Base-by-base conservation (phyloP, 192 early-diverging fungal genomes). In the Backusella morwellensis region DNA sequence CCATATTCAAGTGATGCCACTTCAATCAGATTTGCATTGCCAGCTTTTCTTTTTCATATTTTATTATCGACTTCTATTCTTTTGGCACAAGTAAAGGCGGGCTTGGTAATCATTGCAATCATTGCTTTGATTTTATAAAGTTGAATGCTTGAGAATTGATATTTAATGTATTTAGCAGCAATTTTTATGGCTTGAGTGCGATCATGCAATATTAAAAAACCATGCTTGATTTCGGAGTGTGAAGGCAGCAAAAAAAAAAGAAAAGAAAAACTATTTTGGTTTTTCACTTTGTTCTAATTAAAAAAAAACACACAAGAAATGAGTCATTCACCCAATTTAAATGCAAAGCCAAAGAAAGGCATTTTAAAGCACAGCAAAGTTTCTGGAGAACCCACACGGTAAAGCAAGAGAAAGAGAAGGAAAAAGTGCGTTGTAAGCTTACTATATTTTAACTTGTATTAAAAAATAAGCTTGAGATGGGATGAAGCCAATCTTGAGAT, bases 401-500 rank as follows among this genome's bases (percentile, higher is more conserved):
- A 78, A 75, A 68, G 23, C 40, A 73, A 42, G 6, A 67, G 8
- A 42, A 38, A 7, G 3, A 17, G 1, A 1, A 32, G 32, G 32
- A 32, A 9, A 54, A 40, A 32, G 12, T 50, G n/a, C 1, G 35
- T 66, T 35, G 66, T 73, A 35, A 66, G 19, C 47, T 50, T 6
- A 50, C 6, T 19, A 50, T 79, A 72, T 72, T 19, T 74, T 32
- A 32, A 32, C 32, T 35, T 50, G 4, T 71, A 7, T 23, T 50
- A 17, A 17, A 50, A 35, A 54, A 70, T 32, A 78, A 92, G 96
- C 63, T 85, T 97, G 79, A 92, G 89, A 74, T 98, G 97, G 95
- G 96, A 98, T 81, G 97, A 99, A 86, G 95, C 96, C 78, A 97
- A 95, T 82, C 74, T 99, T 47, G 86, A 88, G 77, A 82, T 95